These are phyloP conservation scores for Rhizopogon vesiculosus DNA, from an alignment of 768 basidiomycete genomes.

Conservation along the genomic window DNA sequence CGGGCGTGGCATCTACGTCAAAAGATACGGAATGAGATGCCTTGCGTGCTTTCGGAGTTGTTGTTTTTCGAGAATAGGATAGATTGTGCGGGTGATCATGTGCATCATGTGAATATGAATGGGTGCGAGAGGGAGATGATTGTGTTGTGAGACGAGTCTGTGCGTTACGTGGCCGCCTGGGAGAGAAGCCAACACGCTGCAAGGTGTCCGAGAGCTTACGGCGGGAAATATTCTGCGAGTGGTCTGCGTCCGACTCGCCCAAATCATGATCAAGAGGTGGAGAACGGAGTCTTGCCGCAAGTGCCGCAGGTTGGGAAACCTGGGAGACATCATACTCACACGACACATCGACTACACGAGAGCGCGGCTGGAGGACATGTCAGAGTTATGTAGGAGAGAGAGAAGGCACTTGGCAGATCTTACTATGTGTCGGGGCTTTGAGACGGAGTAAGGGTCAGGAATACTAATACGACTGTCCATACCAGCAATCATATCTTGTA, in stretches of 20 bases:
- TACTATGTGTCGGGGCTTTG: slow-evolving; percentile 45
- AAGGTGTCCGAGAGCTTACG: slow-evolving; percentile 71
- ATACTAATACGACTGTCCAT: slow-evolving; percentile 53
- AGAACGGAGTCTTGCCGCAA: slow-evolving; percentile 41
- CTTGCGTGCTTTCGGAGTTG: slow-evolving; percentile 31
- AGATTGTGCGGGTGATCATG: not conserved
- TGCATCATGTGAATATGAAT: slow-evolving; percentile 7
- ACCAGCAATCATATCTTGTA: slow-evolving; percentile 67
- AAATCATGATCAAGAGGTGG: slow-evolving; percentile 43
- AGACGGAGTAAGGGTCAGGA: slow-evolving; percentile 46
- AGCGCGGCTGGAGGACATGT: slow-evolving; percentile 23
- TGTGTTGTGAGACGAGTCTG: slow-evolving; percentile 22
- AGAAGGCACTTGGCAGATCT: slow-evolving; percentile 14
- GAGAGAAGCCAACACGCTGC: slow-evolving; percentile 65
- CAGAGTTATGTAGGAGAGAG: not conserved
- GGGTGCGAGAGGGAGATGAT: slow-evolving; percentile 8
- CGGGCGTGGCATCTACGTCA: slow-evolving; percentile 21
- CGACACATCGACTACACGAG: slow-evolving; percentile 54
- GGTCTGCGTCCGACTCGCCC: slow-evolving; percentile 45
- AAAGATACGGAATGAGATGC: slow-evolving; percentile 21
- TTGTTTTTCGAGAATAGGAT: slow-evolving; percentile 14
- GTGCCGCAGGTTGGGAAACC: slow-evolving; percentile 42
- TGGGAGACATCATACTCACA: slow-evolving; percentile 58
- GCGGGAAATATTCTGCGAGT: slow-evolving; percentile 38
- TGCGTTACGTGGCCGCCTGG: slow-evolving; percentile 62